These are phyloP conservation scores for Hibiscus mutabilis DNA, from an alignment of 345 rosid genomes.

Conservation along the genomic window DNA sequence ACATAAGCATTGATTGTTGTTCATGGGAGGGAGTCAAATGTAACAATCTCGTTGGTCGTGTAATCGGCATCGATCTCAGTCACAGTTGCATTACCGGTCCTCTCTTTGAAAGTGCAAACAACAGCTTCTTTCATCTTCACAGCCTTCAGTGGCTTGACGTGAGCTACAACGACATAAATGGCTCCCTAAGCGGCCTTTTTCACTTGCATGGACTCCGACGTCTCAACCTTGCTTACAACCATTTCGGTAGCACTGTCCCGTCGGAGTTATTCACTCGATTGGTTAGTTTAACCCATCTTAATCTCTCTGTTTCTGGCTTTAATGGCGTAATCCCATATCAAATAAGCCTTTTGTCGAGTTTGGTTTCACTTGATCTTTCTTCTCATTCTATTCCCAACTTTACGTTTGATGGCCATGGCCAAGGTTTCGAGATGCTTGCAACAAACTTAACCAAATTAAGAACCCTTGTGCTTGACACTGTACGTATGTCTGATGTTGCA, in stretches of 20 bases:
- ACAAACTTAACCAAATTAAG: constrained; percentile 12
- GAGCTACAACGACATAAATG: background rate
- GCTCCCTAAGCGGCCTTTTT: constrained; percentile 4
- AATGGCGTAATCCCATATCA: constrained; percentile 7
- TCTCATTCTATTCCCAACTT: background rate
- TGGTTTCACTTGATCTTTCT: constrained; percentile 15
- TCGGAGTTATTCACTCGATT: constrained; percentile 6
- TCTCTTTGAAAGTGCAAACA: too few species aligned
- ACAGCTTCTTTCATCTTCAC: background rate
- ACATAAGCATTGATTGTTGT: background rate
- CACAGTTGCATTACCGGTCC: too few species aligned
- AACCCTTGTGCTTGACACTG: background rate
- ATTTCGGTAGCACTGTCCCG: constrained; percentile 6
- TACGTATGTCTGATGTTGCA: background rate
- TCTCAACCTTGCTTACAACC: constrained; percentile 24
- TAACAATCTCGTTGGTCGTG: background rate
- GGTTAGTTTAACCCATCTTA: constrained; percentile 1
- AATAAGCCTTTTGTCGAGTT: background rate
- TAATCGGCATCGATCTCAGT: constrained; percentile 17
- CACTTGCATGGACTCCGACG: constrained; percentile 16
- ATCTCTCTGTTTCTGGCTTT: constrained; percentile 12
- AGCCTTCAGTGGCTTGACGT: background rate
- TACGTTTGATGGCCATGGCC: background rate
- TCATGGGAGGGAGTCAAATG: constrained; percentile 26
- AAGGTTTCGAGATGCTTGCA: background rate